A percentile compares a stretch with the other conserved stretches of the same genome.
Conservation (phyloP, 176 grass and related monocot genomes). For the Aegilops speltoides region DNA sequence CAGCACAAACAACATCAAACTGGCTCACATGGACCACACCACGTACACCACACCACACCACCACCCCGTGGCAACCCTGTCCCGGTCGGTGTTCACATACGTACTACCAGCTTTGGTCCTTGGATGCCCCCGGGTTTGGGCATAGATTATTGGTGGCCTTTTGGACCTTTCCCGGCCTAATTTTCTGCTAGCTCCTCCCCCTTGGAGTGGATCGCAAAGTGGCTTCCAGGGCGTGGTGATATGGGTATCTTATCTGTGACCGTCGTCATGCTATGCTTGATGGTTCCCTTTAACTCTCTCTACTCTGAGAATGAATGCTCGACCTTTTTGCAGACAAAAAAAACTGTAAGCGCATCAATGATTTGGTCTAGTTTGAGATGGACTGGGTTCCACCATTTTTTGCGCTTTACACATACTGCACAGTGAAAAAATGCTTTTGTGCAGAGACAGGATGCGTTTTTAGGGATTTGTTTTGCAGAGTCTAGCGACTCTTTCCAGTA, state of each 20-base stretch:
- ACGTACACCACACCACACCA: too few species aligned
- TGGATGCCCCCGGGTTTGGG: not conserved
- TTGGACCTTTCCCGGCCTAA: not conserved
- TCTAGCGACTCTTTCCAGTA: not conserved
- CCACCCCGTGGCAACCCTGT: not conserved
- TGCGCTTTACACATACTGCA: not conserved
- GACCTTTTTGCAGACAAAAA: not conserved
- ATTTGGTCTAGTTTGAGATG: conserved; percentile 2
- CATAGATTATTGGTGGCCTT: not conserved
- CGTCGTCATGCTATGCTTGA: not conserved
- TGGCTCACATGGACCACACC: conserved; percentile 45
- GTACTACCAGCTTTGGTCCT: not conserved
- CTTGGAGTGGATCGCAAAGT: not conserved
- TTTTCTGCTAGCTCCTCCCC: not conserved
- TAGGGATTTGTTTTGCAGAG: not conserved
- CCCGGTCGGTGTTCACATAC: not conserved
- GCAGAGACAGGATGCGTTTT: not conserved
- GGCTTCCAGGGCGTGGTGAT: not conserved
- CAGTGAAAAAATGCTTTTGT: not conserved
- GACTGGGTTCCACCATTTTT: not conserved
- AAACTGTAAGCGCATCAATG: not conserved
- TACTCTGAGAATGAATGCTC: not conserved
- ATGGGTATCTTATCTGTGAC: not conserved
- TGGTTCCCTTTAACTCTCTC: not conserved
- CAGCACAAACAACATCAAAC: conserved; percentile 40